Percentiles rank a stretch among this genome's conserved stretches.
Evolutionary conservation across 495 filamentous ascomycete genomes (phyloP).

Genomic region (Podospora pseudoanserina): DNA sequence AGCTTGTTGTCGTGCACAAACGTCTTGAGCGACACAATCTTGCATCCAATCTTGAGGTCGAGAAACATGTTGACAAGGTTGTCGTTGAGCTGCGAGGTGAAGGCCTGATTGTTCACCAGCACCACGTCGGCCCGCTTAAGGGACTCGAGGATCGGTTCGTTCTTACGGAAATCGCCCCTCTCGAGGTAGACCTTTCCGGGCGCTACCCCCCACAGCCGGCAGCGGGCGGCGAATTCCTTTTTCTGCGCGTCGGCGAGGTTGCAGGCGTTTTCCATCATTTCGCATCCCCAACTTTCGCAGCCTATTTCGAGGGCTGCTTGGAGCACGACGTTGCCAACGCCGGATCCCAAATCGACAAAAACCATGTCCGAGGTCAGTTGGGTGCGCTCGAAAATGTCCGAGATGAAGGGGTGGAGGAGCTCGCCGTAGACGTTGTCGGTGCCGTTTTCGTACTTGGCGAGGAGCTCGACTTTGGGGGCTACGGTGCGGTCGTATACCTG

Average conservation of each 20-base stretch:
- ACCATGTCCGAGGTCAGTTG: conserved; percentile 72
- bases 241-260: conserved; percentile 82
- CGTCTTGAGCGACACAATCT: conserved; percentile 61
- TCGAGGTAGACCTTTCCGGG: conserved; percentile 77
- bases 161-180: conserved; percentile 78
- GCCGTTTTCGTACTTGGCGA: conserved; percentile 80
- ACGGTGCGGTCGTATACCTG: conserved; percentile 92
- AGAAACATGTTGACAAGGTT: conserved; percentile 85
- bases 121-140: conserved; percentile 85
- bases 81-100: conserved; percentile 80
- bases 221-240: conserved; percentile 78
- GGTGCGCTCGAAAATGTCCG: conserved; percentile 73
- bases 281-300: conserved; percentile 93
- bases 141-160: conserved; percentile 62
- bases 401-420: conserved; percentile 77
- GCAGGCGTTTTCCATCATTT: conserved; percentile 86
- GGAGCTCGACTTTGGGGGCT: conserved; percentile 74
- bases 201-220: conserved; percentile 82
- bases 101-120: conserved; percentile 95
- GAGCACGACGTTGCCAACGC: conserved; percentile 91
- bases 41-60: conserved; percentile 87
- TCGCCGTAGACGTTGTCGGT: conserved; percentile 93
- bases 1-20: conserved; percentile 47
- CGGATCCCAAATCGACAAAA: conserved; percentile 92
- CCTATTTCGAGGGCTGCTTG: conserved; percentile 93